phyloP scores from a whole-genome alignment of 805 yeast genomes.

The Komagataella populi region DNA sequence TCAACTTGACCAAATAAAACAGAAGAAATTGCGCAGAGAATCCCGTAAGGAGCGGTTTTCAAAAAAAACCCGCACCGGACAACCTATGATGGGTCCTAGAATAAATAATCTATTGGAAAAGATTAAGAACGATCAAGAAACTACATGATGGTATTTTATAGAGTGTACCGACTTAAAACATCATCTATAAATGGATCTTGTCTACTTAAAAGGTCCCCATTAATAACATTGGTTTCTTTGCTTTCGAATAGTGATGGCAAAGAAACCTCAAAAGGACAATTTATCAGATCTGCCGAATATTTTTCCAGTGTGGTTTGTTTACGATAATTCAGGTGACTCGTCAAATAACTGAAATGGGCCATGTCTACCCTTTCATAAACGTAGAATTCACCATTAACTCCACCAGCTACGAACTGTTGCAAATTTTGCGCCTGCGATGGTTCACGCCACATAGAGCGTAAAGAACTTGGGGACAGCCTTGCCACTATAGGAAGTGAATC shows the following conservation, averaged over 20 bases:
- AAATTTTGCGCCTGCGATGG: neutral
- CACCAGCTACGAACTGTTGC: neutral
- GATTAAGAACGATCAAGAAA: constrained; percentile 35
- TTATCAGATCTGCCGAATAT: neutral
- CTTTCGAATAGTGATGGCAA: constrained; percentile 9
- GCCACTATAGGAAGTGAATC: neutral
- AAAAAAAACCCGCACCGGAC: constrained; percentile 60
- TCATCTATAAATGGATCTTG: neutral
- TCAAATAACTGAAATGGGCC: neutral
- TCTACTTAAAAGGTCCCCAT: neutral
- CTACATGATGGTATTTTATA: neutral
- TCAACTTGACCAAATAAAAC: constrained; percentile 17
- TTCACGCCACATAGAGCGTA: neutral
- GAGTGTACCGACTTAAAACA: neutral
- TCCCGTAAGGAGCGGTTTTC: constrained; percentile 26
- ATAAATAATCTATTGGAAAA: constrained; percentile 67
- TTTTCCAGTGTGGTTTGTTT: neutral
- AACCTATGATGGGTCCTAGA: constrained; percentile 86
- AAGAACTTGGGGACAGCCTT: neutral
- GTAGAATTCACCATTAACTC: neutral
- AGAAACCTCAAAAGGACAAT: neutral
- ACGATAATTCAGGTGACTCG: neutral
- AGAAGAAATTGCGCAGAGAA: constrained; percentile 28
- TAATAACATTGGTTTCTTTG: constrained; percentile 8
- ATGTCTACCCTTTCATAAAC: neutral